These are phyloP conservation scores for Mycena amicta DNA, from an alignment of 768 basidiomycete species.

Conservation along the genomic window DNA sequence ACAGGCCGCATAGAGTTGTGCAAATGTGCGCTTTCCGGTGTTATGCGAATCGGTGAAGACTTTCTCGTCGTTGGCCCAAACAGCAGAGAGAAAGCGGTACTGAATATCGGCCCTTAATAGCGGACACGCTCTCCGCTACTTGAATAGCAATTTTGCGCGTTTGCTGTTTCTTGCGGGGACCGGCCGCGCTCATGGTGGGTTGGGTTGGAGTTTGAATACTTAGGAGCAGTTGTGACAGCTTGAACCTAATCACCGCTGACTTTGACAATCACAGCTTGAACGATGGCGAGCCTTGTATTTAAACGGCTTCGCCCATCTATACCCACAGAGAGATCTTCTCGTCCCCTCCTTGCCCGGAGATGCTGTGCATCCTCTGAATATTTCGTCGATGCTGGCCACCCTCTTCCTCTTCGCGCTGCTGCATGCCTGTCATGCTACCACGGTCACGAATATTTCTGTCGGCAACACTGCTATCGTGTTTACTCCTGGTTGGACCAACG, in stretches of 20 bases:
- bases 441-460: slow-evolving; percentile 1
- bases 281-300: neutral
- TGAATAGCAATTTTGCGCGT: slow-evolving; percentile 41
- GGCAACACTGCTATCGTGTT: slow-evolving; percentile 11
- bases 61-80: slow-evolving; percentile 69
- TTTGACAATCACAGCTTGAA: neutral
- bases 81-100: slow-evolving; percentile 74
- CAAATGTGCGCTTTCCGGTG: slow-evolving; percentile 52
- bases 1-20: slow-evolving; percentile 57
- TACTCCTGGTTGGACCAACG: slow-evolving; percentile 19
- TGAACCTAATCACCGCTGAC: too few relatives aligned
- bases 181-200: slow-evolving; percentile 42
- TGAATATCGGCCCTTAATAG: slow-evolving; percentile 69
- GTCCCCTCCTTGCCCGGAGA: slow-evolving; percentile 3
- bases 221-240: too few relatives aligned
- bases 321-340: slow-evolving; percentile 9
- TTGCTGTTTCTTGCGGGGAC: slow-evolving; percentile 24
- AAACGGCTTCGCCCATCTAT: neutral
- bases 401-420: slow-evolving; percentile 8
- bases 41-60: slow-evolving; percentile 54
- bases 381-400: slow-evolving; percentile 17
- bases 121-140: slow-evolving; percentile 64
- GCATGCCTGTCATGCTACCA: slow-evolving; percentile 11
- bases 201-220: too few relatives aligned
- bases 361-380: slow-evolving; percentile 19